phyloP scores from a whole-genome alignment of 148 eudicot species.

The Pouteria glomerata region DNA sequence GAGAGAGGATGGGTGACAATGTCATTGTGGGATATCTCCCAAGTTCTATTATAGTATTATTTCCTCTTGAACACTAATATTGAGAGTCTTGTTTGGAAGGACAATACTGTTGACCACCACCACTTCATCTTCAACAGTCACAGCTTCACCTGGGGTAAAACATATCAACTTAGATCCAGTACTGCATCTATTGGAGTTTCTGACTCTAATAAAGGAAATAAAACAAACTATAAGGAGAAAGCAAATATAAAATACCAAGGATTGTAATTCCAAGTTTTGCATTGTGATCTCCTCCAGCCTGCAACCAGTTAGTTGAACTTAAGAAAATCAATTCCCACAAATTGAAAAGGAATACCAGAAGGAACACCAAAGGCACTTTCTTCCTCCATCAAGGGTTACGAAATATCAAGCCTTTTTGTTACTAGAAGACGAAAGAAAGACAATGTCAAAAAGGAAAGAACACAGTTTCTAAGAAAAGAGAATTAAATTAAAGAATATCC shows the following conservation, averaged over 20 bases:
- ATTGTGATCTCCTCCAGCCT: slow-evolving; percentile 69
- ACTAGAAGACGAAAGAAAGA: background rate
- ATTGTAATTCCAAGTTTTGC: slow-evolving; percentile 72
- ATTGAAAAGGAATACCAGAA: background rate
- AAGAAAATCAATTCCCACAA: background rate
- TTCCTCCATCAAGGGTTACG: no score
- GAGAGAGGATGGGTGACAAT: no score
- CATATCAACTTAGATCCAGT: background rate
- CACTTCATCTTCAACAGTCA: slow-evolving; percentile 67
- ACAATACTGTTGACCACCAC: slow-evolving; percentile 64
- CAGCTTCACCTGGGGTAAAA: slow-evolving; percentile 51
- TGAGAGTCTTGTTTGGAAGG: slow-evolving; percentile 81
- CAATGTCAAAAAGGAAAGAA: background rate
- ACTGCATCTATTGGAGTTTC: background rate
- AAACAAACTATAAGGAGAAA: background rate
- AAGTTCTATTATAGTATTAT: slow-evolving; percentile 54
- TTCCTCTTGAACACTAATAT: slow-evolving; percentile 75
- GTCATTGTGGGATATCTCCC: no score
- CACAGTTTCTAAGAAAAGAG: no score
- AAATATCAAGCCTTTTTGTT: background rate
- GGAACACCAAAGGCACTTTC: background rate
- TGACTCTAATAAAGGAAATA: no score
- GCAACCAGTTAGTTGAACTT: slow-evolving; percentile 14
- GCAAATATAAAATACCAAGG: slow-evolving; percentile 39
- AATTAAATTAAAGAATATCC: no score